phyloP scores from a whole-genome alignment of 495 filamentous ascomycete genomes.

The Trypethelium eluteriae region DNA sequence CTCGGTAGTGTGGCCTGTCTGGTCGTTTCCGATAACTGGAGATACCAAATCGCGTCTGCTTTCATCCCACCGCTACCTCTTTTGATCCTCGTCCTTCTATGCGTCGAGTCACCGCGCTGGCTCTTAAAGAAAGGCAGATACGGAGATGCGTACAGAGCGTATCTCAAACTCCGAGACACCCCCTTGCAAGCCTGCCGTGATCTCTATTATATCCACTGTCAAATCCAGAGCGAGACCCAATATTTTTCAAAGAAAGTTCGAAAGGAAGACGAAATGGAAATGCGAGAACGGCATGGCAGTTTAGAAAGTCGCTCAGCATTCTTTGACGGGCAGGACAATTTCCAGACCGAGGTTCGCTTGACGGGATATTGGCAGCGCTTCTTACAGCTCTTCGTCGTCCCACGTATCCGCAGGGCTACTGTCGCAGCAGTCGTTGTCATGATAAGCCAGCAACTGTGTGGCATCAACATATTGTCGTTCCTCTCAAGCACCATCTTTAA shows the following conservation, averaged over 20 bases:
- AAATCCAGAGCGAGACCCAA: slow-evolving; percentile 28
- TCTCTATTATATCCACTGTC: slow-evolving; percentile 24
- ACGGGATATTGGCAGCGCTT: slow-evolving; percentile 47
- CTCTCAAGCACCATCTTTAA: slow-evolving; percentile 21
- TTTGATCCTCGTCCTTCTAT: slow-evolving; percentile 51
- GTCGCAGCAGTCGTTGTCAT: slow-evolving; percentile 59
- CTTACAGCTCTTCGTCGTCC: slow-evolving; percentile 60
- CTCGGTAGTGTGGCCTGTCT: slow-evolving; percentile 56
- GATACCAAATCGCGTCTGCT: slow-evolving; percentile 56
- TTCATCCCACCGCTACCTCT: slow-evolving; percentile 67
- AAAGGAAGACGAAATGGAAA: background rate
- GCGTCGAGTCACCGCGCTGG: slow-evolving; percentile 25
- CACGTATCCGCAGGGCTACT: slow-evolving; percentile 61
- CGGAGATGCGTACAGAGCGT: slow-evolving; percentile 24
- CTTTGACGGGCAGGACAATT: slow-evolving; percentile 35
- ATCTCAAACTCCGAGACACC: slow-evolving; percentile 17
- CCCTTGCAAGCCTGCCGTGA: slow-evolving; percentile 24
- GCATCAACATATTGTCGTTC: slow-evolving; percentile 36
- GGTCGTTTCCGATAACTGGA: slow-evolving; percentile 54
- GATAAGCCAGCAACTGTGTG: slow-evolving; percentile 76
- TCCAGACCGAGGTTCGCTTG: slow-evolving; percentile 29
- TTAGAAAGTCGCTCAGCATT: slow-evolving; percentile 38
- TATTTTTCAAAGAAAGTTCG: background rate
- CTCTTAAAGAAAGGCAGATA: slow-evolving; percentile 24
- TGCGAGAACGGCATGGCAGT: background rate